Base-by-base conservation (phyloP, 768 basidiomycete species). In the Naganishia vishniacii region DNA sequence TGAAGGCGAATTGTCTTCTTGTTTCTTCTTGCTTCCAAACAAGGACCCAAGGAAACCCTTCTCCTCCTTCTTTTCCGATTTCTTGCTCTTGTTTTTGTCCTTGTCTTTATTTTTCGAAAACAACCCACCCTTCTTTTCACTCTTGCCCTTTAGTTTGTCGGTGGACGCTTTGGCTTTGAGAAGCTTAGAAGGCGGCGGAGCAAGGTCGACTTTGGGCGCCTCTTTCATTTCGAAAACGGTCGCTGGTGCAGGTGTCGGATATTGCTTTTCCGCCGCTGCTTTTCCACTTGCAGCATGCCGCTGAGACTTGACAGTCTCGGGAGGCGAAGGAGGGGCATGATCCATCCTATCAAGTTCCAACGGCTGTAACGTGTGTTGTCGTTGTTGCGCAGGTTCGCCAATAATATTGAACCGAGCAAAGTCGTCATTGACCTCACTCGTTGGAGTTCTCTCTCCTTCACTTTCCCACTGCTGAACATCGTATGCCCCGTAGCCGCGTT, bases 31-130 rank as follows among this genome's bases (percentile, higher is more conserved):
- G 68, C 86, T 82, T 25, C 90, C 86, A 75, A 97, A 97, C 3
- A 97, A 80, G 12, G 89, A 90, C 1, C 91, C 91, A 68, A 98
- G 91, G 81, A 97, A 95, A 1, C 91, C 82, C 67, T 83, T 82
- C 73, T 82, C 83, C 70, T 83, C 82, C 53, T 68, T 67, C 62
- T 74, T 73, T 23, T 65, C 65, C 28, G 69, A 53, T n/a, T 59
- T 59, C 31, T 69, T 62, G 37, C 42, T 59, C 37, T 59, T 59
- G 13, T 69, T 64, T 62, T 60, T 56, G 59, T 67, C 64, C 64
- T 60, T 56, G 59, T 67, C 64, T 64, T 73, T 60, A 42, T 68
- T 60, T n/a, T 61, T 61, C 4, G 59, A 66, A 51, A 67, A 67
- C 26, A 66, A 46, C 18, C 65, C 65, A 16, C 65, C 59, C 34